phyloP scores from a whole-genome alignment of 1,284 basidiomycete genomes.

The Trichosporon coremiiforme region DNA sequence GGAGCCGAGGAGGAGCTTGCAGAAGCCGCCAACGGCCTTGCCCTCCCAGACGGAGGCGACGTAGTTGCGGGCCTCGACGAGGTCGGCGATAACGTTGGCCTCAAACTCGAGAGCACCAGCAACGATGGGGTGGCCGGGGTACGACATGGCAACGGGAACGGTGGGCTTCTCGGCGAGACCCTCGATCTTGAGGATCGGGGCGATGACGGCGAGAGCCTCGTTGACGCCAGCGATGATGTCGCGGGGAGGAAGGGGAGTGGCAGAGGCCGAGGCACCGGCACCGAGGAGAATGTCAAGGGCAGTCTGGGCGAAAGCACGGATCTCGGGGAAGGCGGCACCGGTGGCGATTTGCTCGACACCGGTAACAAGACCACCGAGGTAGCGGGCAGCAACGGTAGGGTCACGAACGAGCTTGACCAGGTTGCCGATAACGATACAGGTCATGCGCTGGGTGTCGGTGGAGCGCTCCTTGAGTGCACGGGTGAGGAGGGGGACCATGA shows the following conservation, averaged over 20 bases:
- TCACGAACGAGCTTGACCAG: constrained; percentile 96
- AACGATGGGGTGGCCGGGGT: constrained; percentile 53
- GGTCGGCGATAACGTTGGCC: constrained; percentile 73
- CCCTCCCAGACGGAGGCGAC: constrained; percentile 71
- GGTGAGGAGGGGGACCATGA: constrained; percentile 87
- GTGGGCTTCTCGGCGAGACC: constrained; percentile 59
- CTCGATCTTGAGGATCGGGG: constrained; percentile 66
- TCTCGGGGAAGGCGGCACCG: constrained; percentile 94
- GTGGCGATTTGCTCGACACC: constrained; percentile 90
- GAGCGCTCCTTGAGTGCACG: constrained; percentile 95
- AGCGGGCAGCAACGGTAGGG: constrained; percentile 83
- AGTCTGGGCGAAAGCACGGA: constrained; percentile 84
- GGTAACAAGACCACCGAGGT: constrained; percentile 84
- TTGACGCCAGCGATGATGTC: constrained; percentile 67
- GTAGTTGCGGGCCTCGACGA: constrained; percentile 71
- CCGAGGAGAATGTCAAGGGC: constrained; percentile 74
- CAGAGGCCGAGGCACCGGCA: constrained; percentile 74
- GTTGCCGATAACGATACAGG: constrained; percentile 92
- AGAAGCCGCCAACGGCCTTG: constrained; percentile 67
- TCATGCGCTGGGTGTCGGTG: constrained; percentile 84
- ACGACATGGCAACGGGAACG: constrained; percentile 48
- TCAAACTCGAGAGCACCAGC: constrained; percentile 66
- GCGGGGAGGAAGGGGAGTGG: constrained; percentile 66
- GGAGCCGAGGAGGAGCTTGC: constrained; percentile 60
- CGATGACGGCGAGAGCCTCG: constrained; percentile 63